These are phyloP conservation scores for Clavispora vitiphila DNA, from an alignment of 805 yeast species.

Conservation along the genomic window DNA sequence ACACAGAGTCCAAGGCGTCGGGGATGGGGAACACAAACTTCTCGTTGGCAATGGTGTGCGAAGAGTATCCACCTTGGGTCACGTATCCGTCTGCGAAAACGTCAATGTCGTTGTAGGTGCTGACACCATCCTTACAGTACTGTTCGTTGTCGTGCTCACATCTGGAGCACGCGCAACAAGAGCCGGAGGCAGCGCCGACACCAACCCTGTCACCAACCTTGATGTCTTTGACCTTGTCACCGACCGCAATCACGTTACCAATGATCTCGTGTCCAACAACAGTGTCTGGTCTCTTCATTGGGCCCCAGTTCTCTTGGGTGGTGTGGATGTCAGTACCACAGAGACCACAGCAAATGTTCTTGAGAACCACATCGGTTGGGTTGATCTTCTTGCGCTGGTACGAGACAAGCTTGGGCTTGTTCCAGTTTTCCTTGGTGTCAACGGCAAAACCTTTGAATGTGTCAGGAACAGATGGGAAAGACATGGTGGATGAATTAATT, in stretches of 20 bases:
- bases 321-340: constrained; percentile 17
- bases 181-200: constrained; percentile 14
- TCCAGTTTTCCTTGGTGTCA: constrained; percentile 47
- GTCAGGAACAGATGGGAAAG: constrained; percentile 31
- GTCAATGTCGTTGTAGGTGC: constrained; percentile 49
- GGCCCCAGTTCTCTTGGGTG: constrained; percentile 14
- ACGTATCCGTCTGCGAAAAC: constrained; percentile 41
- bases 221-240: constrained; percentile 10
- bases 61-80: constrained; percentile 67
- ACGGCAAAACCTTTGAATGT: constrained; percentile 61
- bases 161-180: constrained; percentile 44
- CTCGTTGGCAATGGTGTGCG: constrained; percentile 60
- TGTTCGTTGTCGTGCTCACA: constrained; percentile 38
- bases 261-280: constrained; percentile 68
- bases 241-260: constrained; percentile 41
- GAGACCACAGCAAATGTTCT: constrained; percentile 21
- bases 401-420: constrained; percentile 46
- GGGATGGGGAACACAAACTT: constrained; percentile 63
- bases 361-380: constrained; percentile 21
- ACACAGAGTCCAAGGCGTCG: constrained; percentile 41
- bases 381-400: constrained; percentile 42
- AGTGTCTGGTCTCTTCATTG: constrained; percentile 18
- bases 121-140: constrained; percentile 41
- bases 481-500: not conserved
- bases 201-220: constrained; percentile 19